Percentiles rank a stretch among this genome's conserved stretches.
These are phyloP conservation scores for Ramaria rubella DNA, from an alignment of 768 basidiomycete species.

Conservation along the genomic window DNA sequence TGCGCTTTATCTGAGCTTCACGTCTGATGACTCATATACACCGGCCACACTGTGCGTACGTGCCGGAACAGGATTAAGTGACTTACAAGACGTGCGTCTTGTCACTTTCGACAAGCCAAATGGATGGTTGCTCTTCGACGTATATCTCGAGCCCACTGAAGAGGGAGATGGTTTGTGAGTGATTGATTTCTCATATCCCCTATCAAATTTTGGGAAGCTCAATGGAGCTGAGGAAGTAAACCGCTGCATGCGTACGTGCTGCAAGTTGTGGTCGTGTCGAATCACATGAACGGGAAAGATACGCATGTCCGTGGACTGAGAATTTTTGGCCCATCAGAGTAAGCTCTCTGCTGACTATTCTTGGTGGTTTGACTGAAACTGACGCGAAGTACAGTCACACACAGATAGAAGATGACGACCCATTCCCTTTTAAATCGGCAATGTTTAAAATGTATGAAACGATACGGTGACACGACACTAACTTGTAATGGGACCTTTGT, in stretches of 20 bases:
- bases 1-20: slow-evolving; percentile 73
- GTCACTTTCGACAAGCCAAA: slow-evolving; percentile 86
- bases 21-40: slow-evolving; percentile 93
- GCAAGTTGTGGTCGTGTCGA: slow-evolving; percentile 83
- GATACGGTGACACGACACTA: slow-evolving; percentile 43
- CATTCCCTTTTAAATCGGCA: slow-evolving; percentile 59
- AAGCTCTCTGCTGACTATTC: slow-evolving; percentile 23
- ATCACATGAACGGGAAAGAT: slow-evolving; percentile 98
- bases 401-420: slow-evolving; percentile 49
- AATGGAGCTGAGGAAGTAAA: slow-evolving; percentile 48
- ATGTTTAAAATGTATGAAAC: slow-evolving; percentile 73
- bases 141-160: slow-evolving; percentile 71
- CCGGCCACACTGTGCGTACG: slow-evolving; percentile 86
- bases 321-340: slow-evolving; percentile 85
- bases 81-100: slow-evolving; percentile 86
- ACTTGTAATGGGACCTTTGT: not conserved
- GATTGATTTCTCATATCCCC: not conserved
- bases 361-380: not conserved
- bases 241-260: slow-evolving; percentile 85
- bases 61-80: slow-evolving; percentile 85
- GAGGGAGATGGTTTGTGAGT: slow-evolving; percentile 76
- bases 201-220: not conserved
- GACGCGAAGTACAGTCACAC: not conserved
- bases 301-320: slow-evolving; percentile 91
- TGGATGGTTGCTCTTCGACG: slow-evolving; percentile 88